Base-by-base conservation (phyloP, 1,284 basidiomycete species). In the Microbotryum intermedium region DNA sequence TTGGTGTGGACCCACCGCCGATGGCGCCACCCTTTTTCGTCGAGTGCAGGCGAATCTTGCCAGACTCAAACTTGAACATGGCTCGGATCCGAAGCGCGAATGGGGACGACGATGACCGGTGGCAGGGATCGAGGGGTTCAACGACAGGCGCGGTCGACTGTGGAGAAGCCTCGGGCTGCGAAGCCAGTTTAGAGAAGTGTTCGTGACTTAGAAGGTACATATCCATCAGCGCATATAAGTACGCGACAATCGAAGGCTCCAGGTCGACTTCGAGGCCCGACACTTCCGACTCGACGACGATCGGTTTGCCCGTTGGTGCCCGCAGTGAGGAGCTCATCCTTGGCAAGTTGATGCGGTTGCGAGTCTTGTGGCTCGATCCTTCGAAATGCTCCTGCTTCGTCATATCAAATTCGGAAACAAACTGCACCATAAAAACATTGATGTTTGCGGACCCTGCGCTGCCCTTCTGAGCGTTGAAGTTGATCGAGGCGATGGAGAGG, bases 211-310 rank as follows among this genome's bases (percentile, higher is more conserved):
- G 82, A 52, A 82, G 82, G 75, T 92, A 94, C 29, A 94, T 87
- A 65, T 91, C 88, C 44, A 90, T 79, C 18, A 94, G 76, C 28
- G 87, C 84, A 72, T 86, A 89, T 6, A 90, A 76, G 67, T 84
- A 87, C 64, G 85, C 83, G 3, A 88, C 83, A 55, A 94, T 85
- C 28, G 82, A 81, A 0, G 90, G 86, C 69, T 92, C 88, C 20
- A 95, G 78, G 64, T 90, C 85, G 42, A 94, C 78, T 56, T 89
- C 80, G 74, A 94, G 93, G 28, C 91, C 91, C 65, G 84, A 88
- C 60, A 94, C 87, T 52, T 81, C 81, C 5, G 87, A 88, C 54
- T 80, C 79, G 51, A 90, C 79, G 72, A 80, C 82, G 30, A 90
- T 74, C 55, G 82, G 80, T 5, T 43, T 53, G 21, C 21, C 25